Base-by-base conservation (phyloP, 345 rosid species). In the Eutrema heterophyllum region DNA sequence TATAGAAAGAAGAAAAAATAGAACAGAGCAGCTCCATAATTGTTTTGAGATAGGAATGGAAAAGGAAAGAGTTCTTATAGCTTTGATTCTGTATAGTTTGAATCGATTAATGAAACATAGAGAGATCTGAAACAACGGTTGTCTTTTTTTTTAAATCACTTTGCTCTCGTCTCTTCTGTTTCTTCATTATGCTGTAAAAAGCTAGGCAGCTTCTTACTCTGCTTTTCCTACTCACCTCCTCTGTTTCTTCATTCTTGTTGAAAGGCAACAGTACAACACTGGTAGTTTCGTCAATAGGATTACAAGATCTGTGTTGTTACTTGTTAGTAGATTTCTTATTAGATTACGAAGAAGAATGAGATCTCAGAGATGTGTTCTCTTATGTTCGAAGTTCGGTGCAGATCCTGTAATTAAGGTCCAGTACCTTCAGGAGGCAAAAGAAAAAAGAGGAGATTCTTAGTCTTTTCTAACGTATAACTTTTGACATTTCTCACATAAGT, bases 21-120 rank as follows among this genome's bases (percentile, higher is more conserved):
- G 24, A 41, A 68, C 3, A 58, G 11, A 24, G 32, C 2, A 61
- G 44, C 3, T 61, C 13, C 52, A 6, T 49, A 51, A 36, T 50
- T 61, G 50, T 54, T 30, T 15, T 68, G 21, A 45, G 11, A 57
- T 58, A 58, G 54, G 57, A 70, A 45, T 33, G 13, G 44, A 6
- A 62, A 29, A 62, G 48, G 21, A 35, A 49, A 54, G 35, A 10
- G 40, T 73, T 62, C 13, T 71, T 50, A 30, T 16, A 62, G 44
- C 44, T 72, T 63, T 72, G 63, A 16, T 61, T 46, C 16, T 58
- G 67, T 46, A 36, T 0, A 70, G 62, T 71, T 27, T 71, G 6
- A 12, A 5, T 27, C 27, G 14, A 71, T 38, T 26, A 35, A 38
- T 50, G 68, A 50, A 61, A 71, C 51, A 48, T 35, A 59, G 36